These are phyloP conservation scores for Xylaria palmicola DNA, from an alignment of 495 filamentous ascomycete genomes.

Conservation along the genomic window DNA sequence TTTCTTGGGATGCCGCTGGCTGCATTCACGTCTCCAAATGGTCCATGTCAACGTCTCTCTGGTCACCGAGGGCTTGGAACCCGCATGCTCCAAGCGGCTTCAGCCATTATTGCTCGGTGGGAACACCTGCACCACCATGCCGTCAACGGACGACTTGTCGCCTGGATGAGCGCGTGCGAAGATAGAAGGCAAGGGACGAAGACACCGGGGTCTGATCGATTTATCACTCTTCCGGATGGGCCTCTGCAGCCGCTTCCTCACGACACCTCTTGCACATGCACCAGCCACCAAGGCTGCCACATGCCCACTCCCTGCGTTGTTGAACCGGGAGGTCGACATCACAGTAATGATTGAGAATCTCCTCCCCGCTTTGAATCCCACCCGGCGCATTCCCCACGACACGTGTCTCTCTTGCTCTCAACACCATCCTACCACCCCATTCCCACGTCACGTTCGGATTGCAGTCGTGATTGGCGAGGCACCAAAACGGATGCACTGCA, in stretches of 20 bases:
- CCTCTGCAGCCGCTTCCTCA: constrained; percentile 40
- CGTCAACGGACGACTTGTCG: constrained; percentile 20
- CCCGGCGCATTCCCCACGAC: constrained; percentile 37
- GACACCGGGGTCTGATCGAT: not conserved
- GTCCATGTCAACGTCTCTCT: not conserved
- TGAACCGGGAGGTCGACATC: constrained; percentile 76
- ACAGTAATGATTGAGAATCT: constrained; percentile 92
- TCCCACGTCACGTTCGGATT: constrained; percentile 94
- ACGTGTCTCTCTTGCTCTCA: constrained; percentile 50
- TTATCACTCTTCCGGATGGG: constrained; percentile 17
- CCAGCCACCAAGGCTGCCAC: constrained; percentile 76
- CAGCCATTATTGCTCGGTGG: constrained; percentile 13
- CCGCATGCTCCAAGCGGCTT: not conserved
- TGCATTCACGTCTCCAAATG: not conserved
- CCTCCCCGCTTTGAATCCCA: constrained; percentile 72
- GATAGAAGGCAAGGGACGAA: not conserved
- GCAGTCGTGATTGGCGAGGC: constrained; percentile 85
- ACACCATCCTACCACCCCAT: constrained; percentile 82
- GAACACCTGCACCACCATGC: constrained; percentile 28
- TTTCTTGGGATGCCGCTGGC: not conserved
- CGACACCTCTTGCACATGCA: constrained; percentile 82
- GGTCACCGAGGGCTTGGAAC: not conserved
- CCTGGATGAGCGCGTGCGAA: constrained; percentile 8
- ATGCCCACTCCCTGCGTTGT: constrained; percentile 84
- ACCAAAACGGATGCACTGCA: constrained; percentile 60